A percentile compares a stretch with the other conserved stretches of the same genome.
phyloP scores from a whole-genome alignment of 352 stramenopile species.

The Pythium utonaiense region DNA sequence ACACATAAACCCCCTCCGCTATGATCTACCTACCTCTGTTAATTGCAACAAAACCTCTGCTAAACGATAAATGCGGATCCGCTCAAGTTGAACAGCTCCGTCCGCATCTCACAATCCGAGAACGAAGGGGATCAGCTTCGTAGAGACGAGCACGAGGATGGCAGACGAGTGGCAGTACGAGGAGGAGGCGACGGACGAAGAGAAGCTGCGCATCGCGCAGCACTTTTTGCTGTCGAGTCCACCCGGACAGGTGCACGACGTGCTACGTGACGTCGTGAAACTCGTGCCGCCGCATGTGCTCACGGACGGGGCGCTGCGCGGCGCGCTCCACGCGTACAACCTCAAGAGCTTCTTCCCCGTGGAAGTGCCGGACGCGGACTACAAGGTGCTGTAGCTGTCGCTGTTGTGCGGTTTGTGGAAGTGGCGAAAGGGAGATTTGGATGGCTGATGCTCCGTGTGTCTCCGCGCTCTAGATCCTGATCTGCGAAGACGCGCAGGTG shows the following conservation, averaged over 20 bases:
- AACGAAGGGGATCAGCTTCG: no score
- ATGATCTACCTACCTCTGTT: not conserved
- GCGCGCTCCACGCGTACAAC: constrained; percentile 82
- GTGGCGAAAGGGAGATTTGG: no score
- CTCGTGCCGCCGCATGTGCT: constrained; percentile 75
- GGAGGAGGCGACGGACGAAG: constrained; percentile 76
- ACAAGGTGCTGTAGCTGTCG: constrained; percentile 42
- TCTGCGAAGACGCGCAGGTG: constrained; percentile 78
- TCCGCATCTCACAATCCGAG: not conserved
- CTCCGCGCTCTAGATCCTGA: constrained; percentile 63
- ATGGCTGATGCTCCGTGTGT: no score
- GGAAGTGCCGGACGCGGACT: constrained; percentile 62
- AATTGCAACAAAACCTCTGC: not conserved
- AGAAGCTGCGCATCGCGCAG: constrained; percentile 89
- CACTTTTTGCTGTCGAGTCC: constrained; percentile 88
- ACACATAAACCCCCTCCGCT: not conserved
- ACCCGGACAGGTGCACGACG: constrained; percentile 86
- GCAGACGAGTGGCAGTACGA: constrained; percentile 63
- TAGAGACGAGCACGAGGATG: constrained; percentile 34
- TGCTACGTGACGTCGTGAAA: constrained; percentile 80
- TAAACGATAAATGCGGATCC: not conserved
- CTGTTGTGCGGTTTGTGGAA: no score
- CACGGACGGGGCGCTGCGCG: constrained; percentile 58
- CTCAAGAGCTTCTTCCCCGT: constrained; percentile 62
- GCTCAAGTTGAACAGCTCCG: constrained; percentile 12